Conservation (phyloP, 2,329 filamentous ascomycete species). For the Pseudocercospora macadamiae region DNA sequence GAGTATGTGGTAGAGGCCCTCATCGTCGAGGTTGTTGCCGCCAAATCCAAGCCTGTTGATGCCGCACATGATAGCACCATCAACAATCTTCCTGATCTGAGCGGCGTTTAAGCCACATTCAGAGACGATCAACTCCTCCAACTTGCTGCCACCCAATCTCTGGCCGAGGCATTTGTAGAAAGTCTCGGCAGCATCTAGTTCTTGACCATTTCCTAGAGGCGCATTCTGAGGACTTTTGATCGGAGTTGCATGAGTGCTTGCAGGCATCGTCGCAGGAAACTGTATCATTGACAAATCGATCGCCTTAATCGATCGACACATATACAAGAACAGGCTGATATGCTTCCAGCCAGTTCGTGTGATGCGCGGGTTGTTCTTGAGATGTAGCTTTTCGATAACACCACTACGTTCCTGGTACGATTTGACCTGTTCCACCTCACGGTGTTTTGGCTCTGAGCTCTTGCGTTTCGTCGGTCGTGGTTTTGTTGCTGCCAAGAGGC, state of each 20-base stretch:
- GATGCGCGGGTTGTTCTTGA: slow-evolving; percentile 88
- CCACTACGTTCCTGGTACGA: slow-evolving; percentile 59
- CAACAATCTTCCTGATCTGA: slow-evolving; percentile 75
- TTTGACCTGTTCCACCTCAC: slow-evolving; percentile 27
- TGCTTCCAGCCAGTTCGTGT: slow-evolving; percentile 88
- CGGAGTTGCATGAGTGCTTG: slow-evolving; percentile 26
- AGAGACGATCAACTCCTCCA: slow-evolving; percentile 82
- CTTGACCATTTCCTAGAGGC: slow-evolving; percentile 33
- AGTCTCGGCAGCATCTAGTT: slow-evolving; percentile 62
- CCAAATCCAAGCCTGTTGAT: slow-evolving; percentile 80
- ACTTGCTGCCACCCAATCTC: slow-evolving; percentile 71
- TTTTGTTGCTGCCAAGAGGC: slow-evolving; percentile 77
- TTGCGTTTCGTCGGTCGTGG: slow-evolving; percentile 50
- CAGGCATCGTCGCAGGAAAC: slow-evolving; percentile 61
- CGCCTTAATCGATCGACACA: slow-evolving; percentile 82
- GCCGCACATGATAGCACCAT: slow-evolving; percentile 77
- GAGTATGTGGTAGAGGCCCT: slow-evolving; percentile 74
- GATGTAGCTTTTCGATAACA: slow-evolving; percentile 79
- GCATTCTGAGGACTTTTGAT: slow-evolving; percentile 27
- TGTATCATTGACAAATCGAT: slow-evolving; percentile 84
- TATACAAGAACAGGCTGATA: slow-evolving; percentile 84
- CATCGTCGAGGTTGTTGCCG: slow-evolving; percentile 74
- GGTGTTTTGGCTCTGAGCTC: slow-evolving; percentile 33
- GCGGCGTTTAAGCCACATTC: slow-evolving; percentile 73
- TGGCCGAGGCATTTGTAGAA: slow-evolving; percentile 76